phyloP scores from a whole-genome alignment of 768 basidiomycete genomes.

The Suillus lakei region DNA sequence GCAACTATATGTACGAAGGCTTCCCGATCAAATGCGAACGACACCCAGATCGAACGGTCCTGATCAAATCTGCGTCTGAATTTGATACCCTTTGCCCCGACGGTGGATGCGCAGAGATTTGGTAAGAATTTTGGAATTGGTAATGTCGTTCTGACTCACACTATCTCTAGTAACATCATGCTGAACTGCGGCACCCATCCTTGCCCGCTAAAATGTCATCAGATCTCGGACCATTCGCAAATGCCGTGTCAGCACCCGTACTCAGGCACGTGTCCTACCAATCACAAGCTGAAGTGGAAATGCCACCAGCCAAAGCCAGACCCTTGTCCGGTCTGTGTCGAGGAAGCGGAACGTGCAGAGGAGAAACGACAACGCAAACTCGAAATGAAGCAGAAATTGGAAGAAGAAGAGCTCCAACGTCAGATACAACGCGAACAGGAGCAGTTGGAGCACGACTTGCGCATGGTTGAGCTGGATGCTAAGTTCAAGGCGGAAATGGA shows the following conservation, averaged over 20 bases:
- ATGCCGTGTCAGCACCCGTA: constrained; percentile 50
- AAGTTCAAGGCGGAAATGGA: constrained; percentile 42
- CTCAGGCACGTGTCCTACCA: constrained; percentile 42
- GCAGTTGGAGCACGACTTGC: constrained; percentile 44
- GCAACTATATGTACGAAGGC: constrained; percentile 58
- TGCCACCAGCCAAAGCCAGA: constrained; percentile 46
- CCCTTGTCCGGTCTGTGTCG: constrained; percentile 53
- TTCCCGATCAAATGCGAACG: constrained; percentile 63
- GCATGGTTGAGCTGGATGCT: constrained; percentile 49
- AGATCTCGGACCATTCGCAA: constrained; percentile 55
- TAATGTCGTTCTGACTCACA: not conserved
- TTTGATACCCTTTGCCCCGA: constrained; percentile 61
- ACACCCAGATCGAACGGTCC: constrained; percentile 47
- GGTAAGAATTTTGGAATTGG: constrained; percentile 43
- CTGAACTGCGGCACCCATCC: constrained; percentile 57
- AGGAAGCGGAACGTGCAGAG: constrained; percentile 45
- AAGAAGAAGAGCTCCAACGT: constrained; percentile 47
- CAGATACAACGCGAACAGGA: constrained; percentile 44
- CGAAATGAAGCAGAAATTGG: constrained; percentile 47
- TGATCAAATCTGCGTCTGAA: constrained; percentile 47
- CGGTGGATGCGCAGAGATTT: constrained; percentile 64
- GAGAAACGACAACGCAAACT: constrained; percentile 46
- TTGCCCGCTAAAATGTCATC: constrained; percentile 68
- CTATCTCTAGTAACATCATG: constrained; percentile 43
- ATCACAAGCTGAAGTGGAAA: constrained; percentile 48